phyloP scores from a whole-genome alignment of 371 early-diverging fungal genomes.

The Mortierella polycephala region DNA sequence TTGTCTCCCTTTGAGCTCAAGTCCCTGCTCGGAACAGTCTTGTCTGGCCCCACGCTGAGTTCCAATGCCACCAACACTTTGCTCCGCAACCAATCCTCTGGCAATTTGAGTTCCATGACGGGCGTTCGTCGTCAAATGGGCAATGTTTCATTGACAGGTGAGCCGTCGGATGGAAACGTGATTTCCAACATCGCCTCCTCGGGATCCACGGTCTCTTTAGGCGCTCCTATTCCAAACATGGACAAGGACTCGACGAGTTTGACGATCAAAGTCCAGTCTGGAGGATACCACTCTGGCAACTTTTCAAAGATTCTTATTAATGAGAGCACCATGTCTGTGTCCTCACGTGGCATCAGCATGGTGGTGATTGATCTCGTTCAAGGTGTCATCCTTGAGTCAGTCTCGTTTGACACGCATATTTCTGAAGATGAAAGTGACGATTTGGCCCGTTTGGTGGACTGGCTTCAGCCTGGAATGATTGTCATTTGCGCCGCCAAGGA shows the following conservation, averaged over 20 bases:
- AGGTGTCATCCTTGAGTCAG: slow-evolving; percentile 72
- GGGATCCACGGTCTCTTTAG: slow-evolving; percentile 19
- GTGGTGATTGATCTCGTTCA: slow-evolving; percentile 76
- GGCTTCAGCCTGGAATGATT: slow-evolving; percentile 70
- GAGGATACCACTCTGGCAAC: slow-evolving; percentile 80
- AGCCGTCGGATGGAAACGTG: slow-evolving; percentile 18
- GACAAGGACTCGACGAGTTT: slow-evolving; percentile 28
- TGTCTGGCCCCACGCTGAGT: slow-evolving; percentile 74
- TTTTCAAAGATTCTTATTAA: slow-evolving; percentile 79
- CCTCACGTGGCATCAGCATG: slow-evolving; percentile 81
- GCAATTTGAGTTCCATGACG: slow-evolving; percentile 55
- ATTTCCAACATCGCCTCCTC: slow-evolving; percentile 32
- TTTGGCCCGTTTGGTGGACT: slow-evolving; percentile 73
- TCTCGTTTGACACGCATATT: slow-evolving; percentile 82
- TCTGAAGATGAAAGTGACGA: slow-evolving; percentile 75
- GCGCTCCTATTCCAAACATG: slow-evolving; percentile 40
- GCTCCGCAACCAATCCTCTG: slow-evolving; percentile 61
- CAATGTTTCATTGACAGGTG: slow-evolving; percentile 12
- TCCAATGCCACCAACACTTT: slow-evolving; percentile 58
- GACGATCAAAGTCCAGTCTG: slow-evolving; percentile 73
- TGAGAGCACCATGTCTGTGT: slow-evolving; percentile 63
- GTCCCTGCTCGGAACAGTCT: slow-evolving; percentile 75
- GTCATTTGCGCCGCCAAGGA: slow-evolving; percentile 78
- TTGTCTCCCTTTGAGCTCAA: slow-evolving; percentile 85
- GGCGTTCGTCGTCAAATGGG: slow-evolving; percentile 13